These are phyloP conservation scores for Avicennia marina DNA, from an alignment of 257 asterid species.

Conservation along the genomic window DNA sequence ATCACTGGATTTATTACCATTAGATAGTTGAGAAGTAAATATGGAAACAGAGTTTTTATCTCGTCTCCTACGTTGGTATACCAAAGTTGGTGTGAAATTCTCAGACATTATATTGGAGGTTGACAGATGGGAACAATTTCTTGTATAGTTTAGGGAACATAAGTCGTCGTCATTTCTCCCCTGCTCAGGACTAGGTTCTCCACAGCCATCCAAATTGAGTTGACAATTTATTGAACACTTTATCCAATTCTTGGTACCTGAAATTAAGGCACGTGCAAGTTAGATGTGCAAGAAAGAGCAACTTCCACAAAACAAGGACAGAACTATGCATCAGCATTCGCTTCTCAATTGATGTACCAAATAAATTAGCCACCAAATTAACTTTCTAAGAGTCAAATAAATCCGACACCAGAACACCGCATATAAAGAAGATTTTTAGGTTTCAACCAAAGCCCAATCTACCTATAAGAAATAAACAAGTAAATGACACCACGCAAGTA, in stretches of 20 bases:
- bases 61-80: constrained; percentile 37
- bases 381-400: background rate
- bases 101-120: constrained; percentile 37
- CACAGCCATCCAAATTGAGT: constrained; percentile 20
- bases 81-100: constrained; percentile 27
- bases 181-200: constrained; percentile 18
- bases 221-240: constrained; percentile 26
- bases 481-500: background rate
- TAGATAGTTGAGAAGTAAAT: constrained; percentile 23
- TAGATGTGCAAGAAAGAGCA: background rate
- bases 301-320: constrained; percentile 17
- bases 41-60: constrained; percentile 22
- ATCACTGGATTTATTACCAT: constrained; percentile 26
- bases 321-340: constrained; percentile 12
- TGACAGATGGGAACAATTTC: constrained; percentile 27
- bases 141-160: constrained; percentile 23
- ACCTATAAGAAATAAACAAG: too few species aligned
- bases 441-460: background rate
- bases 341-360: background rate
- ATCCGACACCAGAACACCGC: constrained; percentile 11
- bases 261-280: constrained; percentile 26
- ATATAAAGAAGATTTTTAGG: background rate
- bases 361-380: constrained; percentile 14
- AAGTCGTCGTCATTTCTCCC: constrained; percentile 19
- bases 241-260: constrained; percentile 24